Evolutionary conservation across 2,329 filamentous ascomycete genomes (phyloP).

Genomic region (Albophoma yamanashiensis): DNA sequence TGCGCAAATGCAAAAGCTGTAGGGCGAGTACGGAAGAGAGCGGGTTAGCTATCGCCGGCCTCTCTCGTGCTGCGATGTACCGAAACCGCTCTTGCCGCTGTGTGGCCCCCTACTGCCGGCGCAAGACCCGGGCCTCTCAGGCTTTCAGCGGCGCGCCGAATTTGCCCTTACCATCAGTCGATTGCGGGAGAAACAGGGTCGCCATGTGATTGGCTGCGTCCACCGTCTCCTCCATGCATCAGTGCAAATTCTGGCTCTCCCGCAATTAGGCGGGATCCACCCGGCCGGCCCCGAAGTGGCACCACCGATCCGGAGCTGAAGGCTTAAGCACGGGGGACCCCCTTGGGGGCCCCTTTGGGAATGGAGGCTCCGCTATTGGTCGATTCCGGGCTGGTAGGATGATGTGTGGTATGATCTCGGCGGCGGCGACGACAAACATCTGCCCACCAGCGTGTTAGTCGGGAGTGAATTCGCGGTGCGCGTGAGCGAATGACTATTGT

Average conservation of each 20-base stretch:
- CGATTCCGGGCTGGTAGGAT: neutral
- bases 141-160: neutral
- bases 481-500: neutral
- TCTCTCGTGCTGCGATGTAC: neutral
- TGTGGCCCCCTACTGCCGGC: neutral
- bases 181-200: neutral
- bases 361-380: neutral
- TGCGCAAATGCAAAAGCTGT: neutral
- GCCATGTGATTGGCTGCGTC: neutral
- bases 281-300: conserved; percentile 1
- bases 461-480: neutral
- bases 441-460: neutral
- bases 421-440: neutral
- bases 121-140: neutral
- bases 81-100: neutral
- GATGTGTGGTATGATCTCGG: neutral
- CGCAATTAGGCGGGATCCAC: neutral
- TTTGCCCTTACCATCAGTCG: neutral
- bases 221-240: neutral
- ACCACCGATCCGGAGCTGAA: neutral
- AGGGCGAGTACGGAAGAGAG: neutral
- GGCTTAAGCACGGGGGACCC: neutral
- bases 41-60: neutral
- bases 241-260: neutral
- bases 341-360: neutral